Conservation (phyloP, 2,329 filamentous ascomycete genomes). For the Clathrospora elynae region DNA sequence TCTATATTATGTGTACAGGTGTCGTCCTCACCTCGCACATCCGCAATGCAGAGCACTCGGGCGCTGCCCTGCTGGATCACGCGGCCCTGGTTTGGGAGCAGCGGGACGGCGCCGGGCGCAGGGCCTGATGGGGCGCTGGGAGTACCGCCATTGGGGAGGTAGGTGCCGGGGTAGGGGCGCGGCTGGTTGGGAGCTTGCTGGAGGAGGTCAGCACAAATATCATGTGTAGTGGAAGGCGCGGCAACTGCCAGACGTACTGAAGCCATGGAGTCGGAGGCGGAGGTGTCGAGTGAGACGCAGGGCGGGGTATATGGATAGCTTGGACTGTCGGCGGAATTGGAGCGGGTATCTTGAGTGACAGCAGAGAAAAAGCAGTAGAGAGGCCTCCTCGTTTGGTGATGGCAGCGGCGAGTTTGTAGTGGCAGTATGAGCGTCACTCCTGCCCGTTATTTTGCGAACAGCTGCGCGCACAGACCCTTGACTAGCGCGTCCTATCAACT, state of each 20-base stretch:
- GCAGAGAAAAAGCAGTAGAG: slow-evolving; percentile 20
- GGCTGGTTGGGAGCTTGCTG: slow-evolving; percentile 59
- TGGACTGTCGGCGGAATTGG: slow-evolving; percentile 9
- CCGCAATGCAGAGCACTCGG: slow-evolving; percentile 58
- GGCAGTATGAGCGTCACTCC: slow-evolving; percentile 23
- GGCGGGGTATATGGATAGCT: slow-evolving; percentile 18
- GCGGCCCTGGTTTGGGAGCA: slow-evolving; percentile 59
- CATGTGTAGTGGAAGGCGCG: slow-evolving; percentile 13
- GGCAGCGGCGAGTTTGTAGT: slow-evolving; percentile 32
- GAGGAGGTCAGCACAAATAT: slow-evolving; percentile 28
- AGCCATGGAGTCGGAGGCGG: slow-evolving; percentile 41
- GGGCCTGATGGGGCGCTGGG: slow-evolving; percentile 49
- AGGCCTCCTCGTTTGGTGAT: slow-evolving; percentile 34
- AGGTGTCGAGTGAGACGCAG: slow-evolving; percentile 29
- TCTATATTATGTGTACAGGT: background rate
- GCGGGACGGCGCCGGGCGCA: slow-evolving; percentile 52
- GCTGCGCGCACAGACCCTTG: slow-evolving; percentile 20
- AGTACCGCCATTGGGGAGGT: slow-evolving; percentile 55
- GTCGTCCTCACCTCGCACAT: slow-evolving; percentile 54
- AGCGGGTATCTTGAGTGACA: slow-evolving; percentile 13
- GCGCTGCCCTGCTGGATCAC: slow-evolving; percentile 57
- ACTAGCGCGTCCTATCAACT: slow-evolving; percentile 32
- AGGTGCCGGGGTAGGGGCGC: slow-evolving; percentile 56
- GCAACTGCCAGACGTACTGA: slow-evolving; percentile 35
- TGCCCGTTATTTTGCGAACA: slow-evolving; percentile 42